Conservation (phyloP, 805 yeast species). For the Ogataea paraovalis region DNA sequence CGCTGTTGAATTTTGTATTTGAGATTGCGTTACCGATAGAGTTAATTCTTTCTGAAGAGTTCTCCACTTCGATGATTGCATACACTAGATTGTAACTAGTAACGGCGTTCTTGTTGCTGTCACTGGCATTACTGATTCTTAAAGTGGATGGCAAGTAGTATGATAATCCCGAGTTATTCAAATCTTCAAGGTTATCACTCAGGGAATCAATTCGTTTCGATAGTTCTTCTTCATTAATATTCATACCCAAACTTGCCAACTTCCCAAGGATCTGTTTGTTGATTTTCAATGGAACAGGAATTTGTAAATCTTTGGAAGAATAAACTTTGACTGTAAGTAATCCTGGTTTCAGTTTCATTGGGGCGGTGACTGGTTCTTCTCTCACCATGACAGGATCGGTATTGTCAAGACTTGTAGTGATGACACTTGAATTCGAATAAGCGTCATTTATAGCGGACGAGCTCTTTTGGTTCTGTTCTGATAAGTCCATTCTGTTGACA, state of each 20-base stretch:
- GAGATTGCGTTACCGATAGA: slow-evolving; percentile 80
- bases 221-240: slow-evolving; percentile 31
- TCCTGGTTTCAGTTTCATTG: slow-evolving; percentile 48
- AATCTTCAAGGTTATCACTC: slow-evolving; percentile 27
- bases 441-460: not conserved
- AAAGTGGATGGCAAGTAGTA: slow-evolving; percentile 43
- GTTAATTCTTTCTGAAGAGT: slow-evolving; percentile 84
- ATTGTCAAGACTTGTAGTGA: slow-evolving; percentile 26
- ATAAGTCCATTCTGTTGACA: slow-evolving; percentile 9
- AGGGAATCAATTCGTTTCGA: slow-evolving; percentile 31
- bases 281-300: slow-evolving; percentile 69
- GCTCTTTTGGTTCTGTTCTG: not conserved
- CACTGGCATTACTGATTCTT: slow-evolving; percentile 30
- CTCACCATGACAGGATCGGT: slow-evolving; percentile 32
- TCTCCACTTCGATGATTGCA: slow-evolving; percentile 90
- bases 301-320: slow-evolving; percentile 58
- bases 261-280: slow-evolving; percentile 62
- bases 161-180: slow-evolving; percentile 26
- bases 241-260: slow-evolving; percentile 54
- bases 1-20: slow-evolving; percentile 80
- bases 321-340: slow-evolving; percentile 74
- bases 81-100: slow-evolving; percentile 52
- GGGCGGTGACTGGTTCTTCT: slow-evolving; percentile 7
- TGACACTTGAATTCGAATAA: slow-evolving; percentile 17
- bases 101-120: slow-evolving; percentile 58